phyloP scores from a whole-genome alignment of 495 filamentous ascomycete species.

The Oidiodendron maius region DNA sequence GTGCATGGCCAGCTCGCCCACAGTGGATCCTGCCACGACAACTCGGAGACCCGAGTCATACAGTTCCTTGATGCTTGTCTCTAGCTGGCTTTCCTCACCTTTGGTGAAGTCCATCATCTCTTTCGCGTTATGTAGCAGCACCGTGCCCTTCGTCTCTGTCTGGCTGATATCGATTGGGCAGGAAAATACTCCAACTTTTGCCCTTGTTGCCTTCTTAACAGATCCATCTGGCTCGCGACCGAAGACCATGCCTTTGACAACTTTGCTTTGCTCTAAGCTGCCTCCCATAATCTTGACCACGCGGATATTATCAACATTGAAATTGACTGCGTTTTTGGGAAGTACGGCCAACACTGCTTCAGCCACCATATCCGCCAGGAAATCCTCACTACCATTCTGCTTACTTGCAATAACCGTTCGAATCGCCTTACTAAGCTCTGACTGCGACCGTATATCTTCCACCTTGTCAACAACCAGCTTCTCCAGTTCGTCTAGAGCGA shows the following conservation, averaged over 20 bases:
- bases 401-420: constrained; percentile 94
- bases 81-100: constrained; percentile 90
- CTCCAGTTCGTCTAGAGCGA: constrained; percentile 78
- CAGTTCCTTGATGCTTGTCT: constrained; percentile 86
- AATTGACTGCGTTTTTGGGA: constrained; percentile 95
- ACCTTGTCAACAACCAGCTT: constrained; percentile 90
- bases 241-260: constrained; percentile 99
- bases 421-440: constrained; percentile 90
- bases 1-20: constrained; percentile 94
- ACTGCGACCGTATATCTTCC: constrained; percentile 67
- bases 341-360: constrained; percentile 92
- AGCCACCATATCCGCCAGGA: constrained; percentile 78
- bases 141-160: constrained; percentile 99
- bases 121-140: constrained; percentile 93
- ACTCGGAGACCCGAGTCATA: constrained; percentile 91
- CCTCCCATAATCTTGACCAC: constrained; percentile 99
- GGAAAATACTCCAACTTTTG: constrained; percentile 94
- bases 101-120: constrained; percentile 99
- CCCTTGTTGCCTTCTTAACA: constrained; percentile 83
- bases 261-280: constrained; percentile 82
- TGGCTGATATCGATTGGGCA: constrained; percentile 94
- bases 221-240: constrained; percentile 83
- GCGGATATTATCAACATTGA: constrained; percentile 98
- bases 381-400: constrained; percentile 87
- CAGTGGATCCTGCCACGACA: constrained; percentile 80